Conservation (phyloP, 495 filamentous ascomycete genomes). For the Penicillium atrosanguineum region DNA sequence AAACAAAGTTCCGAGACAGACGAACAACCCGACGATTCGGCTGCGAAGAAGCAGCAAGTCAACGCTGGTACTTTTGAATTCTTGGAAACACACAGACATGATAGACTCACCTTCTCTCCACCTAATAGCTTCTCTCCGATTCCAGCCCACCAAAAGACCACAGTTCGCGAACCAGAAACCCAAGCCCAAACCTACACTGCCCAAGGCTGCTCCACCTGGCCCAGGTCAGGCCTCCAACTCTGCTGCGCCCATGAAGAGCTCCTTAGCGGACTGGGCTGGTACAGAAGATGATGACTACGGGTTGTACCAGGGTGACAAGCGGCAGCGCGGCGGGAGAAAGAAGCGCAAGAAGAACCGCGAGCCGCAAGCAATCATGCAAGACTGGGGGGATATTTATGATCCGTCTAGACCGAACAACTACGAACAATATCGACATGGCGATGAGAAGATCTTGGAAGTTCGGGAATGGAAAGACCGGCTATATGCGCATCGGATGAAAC, state of each 20-base stretch:
- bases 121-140: constrained; percentile 68
- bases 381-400: constrained; percentile 96
- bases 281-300: constrained; percentile 73
- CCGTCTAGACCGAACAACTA: constrained; percentile 80
- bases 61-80: constrained; percentile 65
- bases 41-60: constrained; percentile 67
- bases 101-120: constrained; percentile 49
- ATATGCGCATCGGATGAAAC: constrained; percentile 68
- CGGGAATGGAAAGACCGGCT: constrained; percentile 85
- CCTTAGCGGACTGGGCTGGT: constrained; percentile 80
- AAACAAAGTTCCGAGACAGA: constrained; percentile 52
- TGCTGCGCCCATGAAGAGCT: constrained; percentile 53
- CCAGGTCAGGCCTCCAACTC: constrained; percentile 23
- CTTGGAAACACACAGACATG: constrained; percentile 22
- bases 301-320: constrained; percentile 61
- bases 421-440: constrained; percentile 80
- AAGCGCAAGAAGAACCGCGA: constrained; percentile 82
- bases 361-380: constrained; percentile 56
- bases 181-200: constrained; percentile 56
- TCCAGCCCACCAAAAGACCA: constrained; percentile 81
- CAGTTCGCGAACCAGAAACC: constrained; percentile 66
- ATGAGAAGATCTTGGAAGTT: constrained; percentile 76
- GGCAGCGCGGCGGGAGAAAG: constrained; percentile 76
- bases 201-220: constrained; percentile 33
- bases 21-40: constrained; percentile 49